phyloP scores from a whole-genome alignment of 2,329 filamentous ascomycete species.

The Aureobasidium subglaciale region DNA sequence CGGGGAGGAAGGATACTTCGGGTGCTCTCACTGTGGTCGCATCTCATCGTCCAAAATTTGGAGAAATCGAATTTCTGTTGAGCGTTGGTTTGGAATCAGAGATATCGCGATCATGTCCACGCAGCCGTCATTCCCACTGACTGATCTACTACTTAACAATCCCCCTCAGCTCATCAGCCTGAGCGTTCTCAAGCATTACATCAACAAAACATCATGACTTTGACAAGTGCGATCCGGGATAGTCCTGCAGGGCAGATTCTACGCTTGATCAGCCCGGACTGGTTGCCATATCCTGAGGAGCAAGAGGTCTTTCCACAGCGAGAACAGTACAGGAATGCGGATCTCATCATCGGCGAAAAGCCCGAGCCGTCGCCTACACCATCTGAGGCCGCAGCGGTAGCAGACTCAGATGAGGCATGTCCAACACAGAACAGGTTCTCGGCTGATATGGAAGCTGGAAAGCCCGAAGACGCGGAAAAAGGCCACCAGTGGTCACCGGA shows the following conservation, averaged over 20 bases:
- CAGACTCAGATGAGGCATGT: neutral
- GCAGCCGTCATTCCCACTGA: too few species aligned
- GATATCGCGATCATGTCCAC: too few species aligned
- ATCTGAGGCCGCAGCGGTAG: neutral
- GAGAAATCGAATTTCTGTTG: neutral
- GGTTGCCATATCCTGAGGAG: neutral
- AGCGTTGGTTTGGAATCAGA: neutral
- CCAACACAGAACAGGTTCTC: too few species aligned
- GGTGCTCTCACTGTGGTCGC: too few species aligned
- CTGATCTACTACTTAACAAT: too few species aligned
- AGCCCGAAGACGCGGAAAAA: neutral
- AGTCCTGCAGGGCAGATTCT: neutral
- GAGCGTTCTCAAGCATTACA: too few species aligned
- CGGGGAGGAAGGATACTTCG: too few species aligned
- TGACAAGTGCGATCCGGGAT: neutral
- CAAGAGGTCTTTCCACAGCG: neutral
- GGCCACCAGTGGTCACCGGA: neutral
- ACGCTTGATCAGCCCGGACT: neutral
- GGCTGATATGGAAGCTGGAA: neutral
- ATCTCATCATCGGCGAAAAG: neutral
- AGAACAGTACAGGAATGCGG: neutral
- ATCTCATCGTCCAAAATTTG: too few species aligned
- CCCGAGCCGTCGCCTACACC: neutral
- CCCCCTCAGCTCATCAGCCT: too few species aligned
- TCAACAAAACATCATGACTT: too few species aligned